Percentiles rank a stretch among this genome's conserved stretches.
Evolutionary conservation across 495 filamentous ascomycete species (phyloP).

Genomic region (Tetracladium setigerum): DNA sequence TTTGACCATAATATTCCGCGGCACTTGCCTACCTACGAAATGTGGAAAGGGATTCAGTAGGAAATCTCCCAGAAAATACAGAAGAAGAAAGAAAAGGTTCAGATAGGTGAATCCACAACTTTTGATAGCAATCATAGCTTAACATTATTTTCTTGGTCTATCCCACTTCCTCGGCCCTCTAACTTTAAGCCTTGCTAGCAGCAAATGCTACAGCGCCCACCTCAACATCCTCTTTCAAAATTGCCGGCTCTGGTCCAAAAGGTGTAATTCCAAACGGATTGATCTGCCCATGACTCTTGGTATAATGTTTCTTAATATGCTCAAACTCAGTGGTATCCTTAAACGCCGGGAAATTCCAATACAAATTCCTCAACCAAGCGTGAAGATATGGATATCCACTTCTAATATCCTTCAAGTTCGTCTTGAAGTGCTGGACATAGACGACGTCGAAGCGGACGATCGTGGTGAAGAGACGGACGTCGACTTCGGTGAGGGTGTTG

Average conservation of each 20-base stretch:
- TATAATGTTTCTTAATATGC: slow-evolving; percentile 43
- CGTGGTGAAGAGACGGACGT: slow-evolving; percentile 72
- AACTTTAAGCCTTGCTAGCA: slow-evolving; percentile 2
- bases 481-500: slow-evolving; percentile 64
- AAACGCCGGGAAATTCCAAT: slow-evolving; percentile 62
- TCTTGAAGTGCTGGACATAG: slow-evolving; percentile 94
- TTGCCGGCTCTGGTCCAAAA: slow-evolving; percentile 55
- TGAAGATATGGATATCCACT: slow-evolving; percentile 65
- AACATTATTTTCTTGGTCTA: too few relatives aligned
- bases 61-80: too few relatives aligned
- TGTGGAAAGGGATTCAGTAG: too few relatives aligned
- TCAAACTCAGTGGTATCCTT: slow-evolving; percentile 62
- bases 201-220: slow-evolving; percentile 17
- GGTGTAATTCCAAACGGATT: slow-evolving; percentile 51
- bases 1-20: too few relatives aligned
- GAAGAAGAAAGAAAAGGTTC: too few relatives aligned
- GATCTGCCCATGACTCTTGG: slow-evolving; percentile 37
- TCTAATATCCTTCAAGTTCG: slow-evolving; percentile 77
- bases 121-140: too few relatives aligned
- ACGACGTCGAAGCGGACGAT: slow-evolving; percentile 81
- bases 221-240: slow-evolving; percentile 32
- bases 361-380: slow-evolving; percentile 58
- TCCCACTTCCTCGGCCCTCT: too few relatives aligned
- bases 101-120: too few relatives aligned
- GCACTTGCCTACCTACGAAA: too few relatives aligned